Conservation (phyloP, 139 green algal genomes). For the Chlorella sorokiniana region DNA sequence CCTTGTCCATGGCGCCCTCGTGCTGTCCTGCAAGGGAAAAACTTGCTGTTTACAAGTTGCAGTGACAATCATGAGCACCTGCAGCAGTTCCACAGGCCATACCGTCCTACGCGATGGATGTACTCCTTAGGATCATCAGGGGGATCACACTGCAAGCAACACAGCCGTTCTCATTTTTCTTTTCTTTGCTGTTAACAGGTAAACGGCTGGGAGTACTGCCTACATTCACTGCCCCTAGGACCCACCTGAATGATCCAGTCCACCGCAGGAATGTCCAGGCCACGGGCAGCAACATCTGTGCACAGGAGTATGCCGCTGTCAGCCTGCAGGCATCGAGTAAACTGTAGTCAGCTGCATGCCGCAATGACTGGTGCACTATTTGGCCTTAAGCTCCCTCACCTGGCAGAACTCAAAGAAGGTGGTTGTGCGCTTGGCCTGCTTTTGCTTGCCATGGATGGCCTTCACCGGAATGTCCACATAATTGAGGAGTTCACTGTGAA, state of each 20-base stretch:
- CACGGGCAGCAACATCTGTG: constrained; percentile 97
- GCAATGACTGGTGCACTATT: no score
- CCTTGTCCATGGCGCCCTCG: constrained; percentile 83
- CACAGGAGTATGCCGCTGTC: constrained; percentile 92
- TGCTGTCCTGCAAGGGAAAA: constrained; percentile 73
- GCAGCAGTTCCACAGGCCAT: not conserved
- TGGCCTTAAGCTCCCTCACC: constrained; percentile 14
- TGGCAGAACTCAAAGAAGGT: constrained; percentile 98
- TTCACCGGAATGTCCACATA: constrained; percentile 96
- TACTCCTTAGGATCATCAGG: constrained; percentile 96
- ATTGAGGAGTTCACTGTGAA: constrained; percentile 97
- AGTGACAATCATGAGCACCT: not conserved
- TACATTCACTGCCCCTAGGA: not conserved
- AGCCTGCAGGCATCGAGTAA: constrained; percentile 44
- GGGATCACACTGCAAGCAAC: constrained; percentile 89
- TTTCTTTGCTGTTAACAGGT: no score
- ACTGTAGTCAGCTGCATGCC: not conserved
- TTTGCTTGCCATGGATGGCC: constrained; percentile 99
- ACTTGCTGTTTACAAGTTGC: not conserved
- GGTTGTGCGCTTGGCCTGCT: constrained; percentile 95
- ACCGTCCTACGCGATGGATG: constrained; percentile 85
- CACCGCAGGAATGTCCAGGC: constrained; percentile 95
- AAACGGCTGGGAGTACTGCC: no score
- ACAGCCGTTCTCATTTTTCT: no score
- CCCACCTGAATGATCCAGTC: constrained; percentile 97